Evolutionary conservation across 192 early-diverging fungal genomes (phyloP), one percentile per base, ranked within the genome.

Genomic region (Kickxella alabastrina): DNA sequence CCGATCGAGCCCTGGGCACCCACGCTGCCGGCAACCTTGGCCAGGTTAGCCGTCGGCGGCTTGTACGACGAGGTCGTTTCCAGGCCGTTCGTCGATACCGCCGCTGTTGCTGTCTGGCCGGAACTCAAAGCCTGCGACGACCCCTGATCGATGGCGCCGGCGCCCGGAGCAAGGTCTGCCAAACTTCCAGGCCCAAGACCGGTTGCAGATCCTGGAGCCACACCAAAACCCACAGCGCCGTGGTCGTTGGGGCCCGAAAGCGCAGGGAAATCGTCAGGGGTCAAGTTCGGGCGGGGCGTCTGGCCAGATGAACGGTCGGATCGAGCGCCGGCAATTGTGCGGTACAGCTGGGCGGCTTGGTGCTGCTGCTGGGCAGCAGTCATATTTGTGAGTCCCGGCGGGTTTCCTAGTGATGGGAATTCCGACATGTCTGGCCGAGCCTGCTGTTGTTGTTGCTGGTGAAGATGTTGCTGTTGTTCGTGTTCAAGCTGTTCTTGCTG

Each of bases 341-440:
- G 58, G 37, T 74, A 67, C 3, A 66, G 50, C 59, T 66, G 70
- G 14, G 35, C 46, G 12, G 54, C 47, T 29, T 62, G 54, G 15
- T 56, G 63, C 32, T 56, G 63, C 32, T 65, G 62, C 49, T 44
- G 54, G 15, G 49, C 47, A 10, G 52, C 52, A 37, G 46, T 44
- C 43, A 58, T 43, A 31, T 21, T 50, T 10, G 47, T 13, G 23
- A 74, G 48, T 4, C 70, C 70, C 10, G 70, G 70, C 12, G 70
- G 70, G 42, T 59, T 66, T 13, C 70, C 70, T 15, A 74, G 38
- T 8, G 70, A 66, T 34, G 70, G 70, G 40, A 74, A 74, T 3
- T 74, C 70, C 9, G 70, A 62, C 55, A 74, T 74, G 40, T 74
- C 63, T 21, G 70, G 70, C 31, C 70, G 70, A 28, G 58, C 10